These are phyloP conservation scores for Hibiscus mutabilis DNA, from an alignment of 345 rosid species.

Conservation along the genomic window DNA sequence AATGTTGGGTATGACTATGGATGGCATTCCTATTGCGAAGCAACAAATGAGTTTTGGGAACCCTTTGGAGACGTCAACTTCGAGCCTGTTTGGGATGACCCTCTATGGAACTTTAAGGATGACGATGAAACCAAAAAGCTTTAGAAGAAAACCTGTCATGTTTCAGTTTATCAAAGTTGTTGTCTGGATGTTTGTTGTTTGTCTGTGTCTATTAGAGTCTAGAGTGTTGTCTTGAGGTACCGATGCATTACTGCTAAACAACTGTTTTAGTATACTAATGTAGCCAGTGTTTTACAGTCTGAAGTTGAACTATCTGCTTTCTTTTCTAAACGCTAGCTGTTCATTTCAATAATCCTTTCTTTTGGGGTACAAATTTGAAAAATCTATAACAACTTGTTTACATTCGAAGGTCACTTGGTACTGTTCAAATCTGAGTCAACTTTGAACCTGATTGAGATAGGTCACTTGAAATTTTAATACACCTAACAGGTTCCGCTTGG, in stretches of 20 bases:
- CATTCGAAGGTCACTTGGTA: neutral
- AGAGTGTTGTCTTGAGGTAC: neutral
- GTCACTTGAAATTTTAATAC: neutral
- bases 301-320: neutral
- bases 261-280: neutral
- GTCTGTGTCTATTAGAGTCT: neutral
- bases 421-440: too few species aligned
- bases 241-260: neutral
- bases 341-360: neutral
- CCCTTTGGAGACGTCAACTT: neutral
- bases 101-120: constrained; percentile 1
- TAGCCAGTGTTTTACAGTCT: neutral
- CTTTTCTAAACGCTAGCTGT: neutral
- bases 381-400: neutral
- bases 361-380: neutral
- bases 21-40: constrained; percentile 10
- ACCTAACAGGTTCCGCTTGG: neutral
- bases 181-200: neutral
- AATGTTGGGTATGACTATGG: neutral
- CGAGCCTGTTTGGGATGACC: neutral
- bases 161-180: neutral
- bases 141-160: neutral
- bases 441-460: too few species aligned
- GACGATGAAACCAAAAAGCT: neutral
- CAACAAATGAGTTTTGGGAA: neutral